Evolutionary conservation across 164 flowering plant genomes (phyloP).

Genomic region (Magnolia officinalis): DNA sequence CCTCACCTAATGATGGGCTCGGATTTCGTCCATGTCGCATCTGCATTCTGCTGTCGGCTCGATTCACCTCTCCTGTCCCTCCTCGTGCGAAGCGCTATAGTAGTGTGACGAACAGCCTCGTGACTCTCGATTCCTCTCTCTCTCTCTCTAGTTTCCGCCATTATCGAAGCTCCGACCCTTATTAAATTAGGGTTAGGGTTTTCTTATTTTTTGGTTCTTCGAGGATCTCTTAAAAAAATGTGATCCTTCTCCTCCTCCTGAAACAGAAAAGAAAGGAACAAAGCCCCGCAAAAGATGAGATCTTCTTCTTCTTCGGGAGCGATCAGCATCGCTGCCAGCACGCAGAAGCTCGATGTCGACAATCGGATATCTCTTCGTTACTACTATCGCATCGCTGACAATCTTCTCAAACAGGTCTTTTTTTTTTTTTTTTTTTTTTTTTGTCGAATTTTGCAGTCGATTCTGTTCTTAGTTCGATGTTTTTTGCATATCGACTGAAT

Average conservation of each 20-base stretch:
- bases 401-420: conserved; percentile 82
- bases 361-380: conserved; percentile 69
- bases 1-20: background rate
- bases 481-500: no score
- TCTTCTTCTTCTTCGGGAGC: conserved; percentile 36
- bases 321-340: conserved; percentile 60
- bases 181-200: background rate
- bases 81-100: no score
- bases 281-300: conserved; percentile 32
- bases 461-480: background rate
- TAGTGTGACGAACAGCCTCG: no score
- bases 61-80: no score
- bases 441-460: background rate
- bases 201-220: background rate
- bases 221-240: background rate
- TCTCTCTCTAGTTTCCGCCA: background rate
- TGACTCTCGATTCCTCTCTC: background rate
- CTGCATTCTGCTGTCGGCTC: no score
- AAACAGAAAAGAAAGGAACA: background rate
- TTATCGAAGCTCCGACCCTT: background rate
- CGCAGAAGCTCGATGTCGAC: conserved; percentile 65
- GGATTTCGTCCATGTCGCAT: background rate
- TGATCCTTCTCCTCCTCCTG: background rate
- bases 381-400: conserved; percentile 85
- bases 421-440: background rate